A percentile compares a stretch with the other conserved stretches of the same genome.
Conservation (phyloP, 139 green algal genomes). For the Volvox reticuliferus region DNA sequence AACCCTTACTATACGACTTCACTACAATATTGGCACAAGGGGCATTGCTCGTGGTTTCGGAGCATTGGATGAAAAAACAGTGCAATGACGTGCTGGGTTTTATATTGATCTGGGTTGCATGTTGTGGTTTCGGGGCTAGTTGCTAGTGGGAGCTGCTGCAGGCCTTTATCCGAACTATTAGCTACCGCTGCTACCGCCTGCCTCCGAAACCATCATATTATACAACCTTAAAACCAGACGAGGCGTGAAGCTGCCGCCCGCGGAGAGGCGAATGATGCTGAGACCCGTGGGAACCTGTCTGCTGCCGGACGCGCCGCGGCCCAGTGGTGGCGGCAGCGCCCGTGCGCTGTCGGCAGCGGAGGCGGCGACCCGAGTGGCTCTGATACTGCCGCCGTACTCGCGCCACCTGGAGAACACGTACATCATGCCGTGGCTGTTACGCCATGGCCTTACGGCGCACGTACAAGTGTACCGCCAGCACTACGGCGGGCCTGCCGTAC, state of each 20-base stretch:
- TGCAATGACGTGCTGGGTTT: no score
- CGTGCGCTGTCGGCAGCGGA: neutral
- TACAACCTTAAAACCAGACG: neutral
- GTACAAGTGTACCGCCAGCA: neutral
- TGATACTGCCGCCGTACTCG: neutral
- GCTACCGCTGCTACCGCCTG: no score
- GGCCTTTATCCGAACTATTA: no score
- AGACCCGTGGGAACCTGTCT: slow-evolving; percentile 17
- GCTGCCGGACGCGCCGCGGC: neutral
- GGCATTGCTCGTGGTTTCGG: no score
- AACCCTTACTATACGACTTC: no score
- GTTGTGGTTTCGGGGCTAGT: no score
- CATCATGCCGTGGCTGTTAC: neutral
- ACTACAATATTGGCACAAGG: no score
- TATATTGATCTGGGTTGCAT: no score
- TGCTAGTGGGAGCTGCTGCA: no score
- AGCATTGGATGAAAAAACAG: no score
- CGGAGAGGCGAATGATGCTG: neutral
- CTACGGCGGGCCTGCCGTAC: slow-evolving; percentile 22
- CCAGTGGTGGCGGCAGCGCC: neutral
- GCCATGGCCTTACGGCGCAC: neutral
- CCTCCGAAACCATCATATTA: no score
- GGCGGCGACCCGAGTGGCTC: neutral
- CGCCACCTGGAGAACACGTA: neutral
- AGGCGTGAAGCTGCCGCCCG: neutral